Base-by-base conservation (phyloP, 305 asterid species). In the Fraxinus dipetala region DNA sequence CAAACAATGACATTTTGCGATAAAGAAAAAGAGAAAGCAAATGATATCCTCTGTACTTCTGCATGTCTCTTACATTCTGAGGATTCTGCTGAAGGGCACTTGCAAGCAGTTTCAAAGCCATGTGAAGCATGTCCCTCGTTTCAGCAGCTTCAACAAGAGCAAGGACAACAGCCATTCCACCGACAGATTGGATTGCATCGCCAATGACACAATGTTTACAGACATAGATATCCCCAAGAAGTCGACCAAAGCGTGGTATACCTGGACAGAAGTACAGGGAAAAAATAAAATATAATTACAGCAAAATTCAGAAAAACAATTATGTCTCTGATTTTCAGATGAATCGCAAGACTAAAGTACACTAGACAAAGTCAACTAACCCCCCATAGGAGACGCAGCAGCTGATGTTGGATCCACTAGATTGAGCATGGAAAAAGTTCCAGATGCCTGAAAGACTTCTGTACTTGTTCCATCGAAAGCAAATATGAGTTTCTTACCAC, bases 331-430 rank as follows among this genome's bases (percentile, higher is more conserved):
- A 54, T 54, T 54, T 54, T 54, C 26, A 54, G 1, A 54, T 54
- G 3, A 54, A 54, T 54, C 3, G 4, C 9, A n/a, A n/a, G 65
- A 54, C 18, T n/a, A 54, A 54, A 54, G 63, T 54, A n/a, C 63
- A 54, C 63, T 80, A 76, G 24, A 83, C 63, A 67, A 63, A 80
- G 54, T 32, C n/a, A 35, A 73, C 35, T 28, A 45, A 83, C 99
- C 98, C 43, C 98, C 99, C 87, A 96, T 96, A 38, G 99, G 97
- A 88, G 99, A 96, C 80, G 99, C 99, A 79, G 98, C 98, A 84
- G 97, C 96, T 20, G 99, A 96, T 87, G 93, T 89, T 80, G 99
- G 98, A 93, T 96, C 99, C 31, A 96, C 98, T 82, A 96, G 93
- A 90, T 96, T 96, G 89, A 96, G 98, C 95, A 95, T 84, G 73